Evolutionary conservation across 495 filamentous ascomycete species (phyloP).

Genomic region (Xylaria flabelliformis): DNA sequence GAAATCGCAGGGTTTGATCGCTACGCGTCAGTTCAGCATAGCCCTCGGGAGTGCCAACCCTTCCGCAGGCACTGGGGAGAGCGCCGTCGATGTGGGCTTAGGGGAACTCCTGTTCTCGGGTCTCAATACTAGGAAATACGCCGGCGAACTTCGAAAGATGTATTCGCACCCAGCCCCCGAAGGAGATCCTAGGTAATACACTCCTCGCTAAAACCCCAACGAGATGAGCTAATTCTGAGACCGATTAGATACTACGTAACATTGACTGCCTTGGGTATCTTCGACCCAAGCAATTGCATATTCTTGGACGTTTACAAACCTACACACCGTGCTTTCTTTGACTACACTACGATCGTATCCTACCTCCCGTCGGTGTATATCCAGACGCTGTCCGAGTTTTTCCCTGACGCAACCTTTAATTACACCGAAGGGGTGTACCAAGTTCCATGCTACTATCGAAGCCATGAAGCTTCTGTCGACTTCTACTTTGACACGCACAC

Average conservation of each 20-base stretch:
- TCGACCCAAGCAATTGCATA: constrained; percentile 18
- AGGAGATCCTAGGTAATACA: constrained; percentile 15
- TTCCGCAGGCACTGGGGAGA: not conserved
- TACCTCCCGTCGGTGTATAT: constrained; percentile 12
- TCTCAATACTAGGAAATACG: constrained; percentile 24
- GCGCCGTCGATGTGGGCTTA: constrained; percentile 5
- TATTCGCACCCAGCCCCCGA: not conserved
- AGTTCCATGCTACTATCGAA: constrained; percentile 24
- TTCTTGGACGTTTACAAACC: not conserved
- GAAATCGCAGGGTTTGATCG: constrained; percentile 17
- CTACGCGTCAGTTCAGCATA: constrained; percentile 28
- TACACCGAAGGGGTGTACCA: constrained; percentile 9
- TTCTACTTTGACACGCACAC: constrained; percentile 18
- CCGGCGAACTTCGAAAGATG: constrained; percentile 25
- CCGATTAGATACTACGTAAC: constrained; percentile 19
- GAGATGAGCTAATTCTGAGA: not conserved
- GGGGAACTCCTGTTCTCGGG: constrained; percentile 29
- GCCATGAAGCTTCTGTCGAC: constrained; percentile 23
- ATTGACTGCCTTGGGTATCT: constrained; percentile 20
- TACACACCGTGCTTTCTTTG: constrained; percentile 17
- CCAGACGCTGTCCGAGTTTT: not conserved
- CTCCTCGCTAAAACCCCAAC: not conserved
- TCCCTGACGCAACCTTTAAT: constrained; percentile 14
- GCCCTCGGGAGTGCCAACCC: constrained; percentile 21
- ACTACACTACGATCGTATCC: constrained; percentile 12